Evolutionary conservation across 768 basidiomycete species (phyloP).

Genomic region (Antrodiella citrinella): DNA sequence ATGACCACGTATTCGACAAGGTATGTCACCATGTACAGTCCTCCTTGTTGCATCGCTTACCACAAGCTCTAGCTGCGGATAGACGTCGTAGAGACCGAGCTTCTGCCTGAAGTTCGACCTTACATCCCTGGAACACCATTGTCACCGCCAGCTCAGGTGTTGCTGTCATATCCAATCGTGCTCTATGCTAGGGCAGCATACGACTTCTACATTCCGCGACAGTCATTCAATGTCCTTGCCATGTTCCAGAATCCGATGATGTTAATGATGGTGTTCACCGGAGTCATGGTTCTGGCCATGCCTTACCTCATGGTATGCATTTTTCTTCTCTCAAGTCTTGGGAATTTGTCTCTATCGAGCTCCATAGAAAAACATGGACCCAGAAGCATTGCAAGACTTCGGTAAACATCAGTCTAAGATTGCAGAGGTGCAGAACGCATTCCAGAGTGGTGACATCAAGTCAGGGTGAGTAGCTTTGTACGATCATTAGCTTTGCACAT

Average conservation of each 20-base stretch:
- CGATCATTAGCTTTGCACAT: no score
- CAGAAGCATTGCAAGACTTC: conserved; percentile 57
- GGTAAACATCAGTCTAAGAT: conserved; percentile 53
- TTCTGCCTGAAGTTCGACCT: conserved; percentile 46
- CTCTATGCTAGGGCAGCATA: conserved; percentile 48
- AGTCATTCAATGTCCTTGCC: conserved; percentile 64
- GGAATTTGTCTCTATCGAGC: conserved; percentile 28
- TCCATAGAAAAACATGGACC: conserved; percentile 69
- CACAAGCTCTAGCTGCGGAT: conserved; percentile 48
- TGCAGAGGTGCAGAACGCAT: conserved; percentile 43
- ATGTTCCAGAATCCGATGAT: conserved; percentile 86
- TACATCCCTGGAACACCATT: conserved; percentile 65
- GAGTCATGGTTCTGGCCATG: conserved; percentile 58
- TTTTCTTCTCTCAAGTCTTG: conserved; percentile 20
- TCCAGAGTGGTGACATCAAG: conserved; percentile 52
- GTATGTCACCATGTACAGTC: conserved; percentile 26
- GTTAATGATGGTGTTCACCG: conserved; percentile 65
- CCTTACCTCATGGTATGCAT: conserved; percentile 64
- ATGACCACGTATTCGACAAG: conserved; percentile 65
- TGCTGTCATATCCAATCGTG: conserved; percentile 54
- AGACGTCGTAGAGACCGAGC: conserved; percentile 43
- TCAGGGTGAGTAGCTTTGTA: conserved; percentile 41
- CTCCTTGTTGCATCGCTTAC: conserved; percentile 1
- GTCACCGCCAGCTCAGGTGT: conserved; percentile 43
- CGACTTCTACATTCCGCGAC: conserved; percentile 57